These are phyloP conservation scores for Scenedesmus sp. DNA, from an alignment of 163 green algal genomes.

Conservation along the genomic window DNA sequence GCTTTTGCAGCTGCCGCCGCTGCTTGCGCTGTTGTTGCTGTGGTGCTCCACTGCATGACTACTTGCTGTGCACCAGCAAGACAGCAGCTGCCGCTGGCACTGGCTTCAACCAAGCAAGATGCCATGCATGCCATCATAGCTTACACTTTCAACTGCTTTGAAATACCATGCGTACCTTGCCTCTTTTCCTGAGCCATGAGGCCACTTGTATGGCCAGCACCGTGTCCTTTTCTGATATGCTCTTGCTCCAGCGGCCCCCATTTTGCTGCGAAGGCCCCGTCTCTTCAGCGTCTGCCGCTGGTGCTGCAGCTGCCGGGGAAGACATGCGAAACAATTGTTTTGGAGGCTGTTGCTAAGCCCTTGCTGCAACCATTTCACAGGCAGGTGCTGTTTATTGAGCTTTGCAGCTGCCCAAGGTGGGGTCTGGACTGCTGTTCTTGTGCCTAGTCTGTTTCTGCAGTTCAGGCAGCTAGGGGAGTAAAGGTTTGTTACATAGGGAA, in stretches of 20 bases:
- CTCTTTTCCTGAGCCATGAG: conserved; percentile 46
- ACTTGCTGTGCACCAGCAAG: too few relatives aligned
- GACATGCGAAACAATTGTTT: not conserved
- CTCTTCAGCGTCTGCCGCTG: not conserved
- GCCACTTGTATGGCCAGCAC: conserved; percentile 35
- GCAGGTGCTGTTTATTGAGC: not conserved
- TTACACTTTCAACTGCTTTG: not conserved
- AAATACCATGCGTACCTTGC: conserved; percentile 21
- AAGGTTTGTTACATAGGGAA: too few relatives aligned
- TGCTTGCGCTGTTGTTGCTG: not conserved
- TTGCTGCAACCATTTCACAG: not conserved
- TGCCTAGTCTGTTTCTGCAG: too few relatives aligned
- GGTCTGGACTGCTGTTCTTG: too few relatives aligned
- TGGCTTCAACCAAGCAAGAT: not conserved
- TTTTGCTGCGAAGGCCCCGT: not conserved
- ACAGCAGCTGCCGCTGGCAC: too few relatives aligned
- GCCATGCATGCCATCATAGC: not conserved
- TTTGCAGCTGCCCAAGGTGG: not conserved
- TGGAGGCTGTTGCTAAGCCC: not conserved
- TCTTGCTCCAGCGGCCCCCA: not conserved
- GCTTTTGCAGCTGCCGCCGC: too few relatives aligned
- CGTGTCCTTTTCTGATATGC: not conserved
- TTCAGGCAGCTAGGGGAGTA: too few relatives aligned
- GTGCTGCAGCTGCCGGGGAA: not conserved
- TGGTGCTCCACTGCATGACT: too few relatives aligned